phyloP scores from a whole-genome alignment of 768 basidiomycete species.

The Hygrophoropsis aurantiaca region DNA sequence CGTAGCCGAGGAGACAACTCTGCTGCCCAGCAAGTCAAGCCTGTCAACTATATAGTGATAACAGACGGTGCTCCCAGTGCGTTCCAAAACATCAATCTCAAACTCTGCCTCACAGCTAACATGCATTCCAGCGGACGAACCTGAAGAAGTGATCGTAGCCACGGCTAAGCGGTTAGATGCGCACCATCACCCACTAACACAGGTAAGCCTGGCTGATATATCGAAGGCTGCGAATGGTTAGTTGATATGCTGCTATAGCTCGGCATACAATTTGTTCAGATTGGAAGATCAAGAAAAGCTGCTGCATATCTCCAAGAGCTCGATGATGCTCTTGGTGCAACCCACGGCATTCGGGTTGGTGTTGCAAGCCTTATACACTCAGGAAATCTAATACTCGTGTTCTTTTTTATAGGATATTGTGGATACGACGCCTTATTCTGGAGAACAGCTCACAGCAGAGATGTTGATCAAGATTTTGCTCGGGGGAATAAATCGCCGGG shows the following conservation, averaged over 20 bases:
- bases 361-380: not conserved
- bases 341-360: constrained; percentile 45
- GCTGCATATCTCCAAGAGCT: constrained; percentile 48
- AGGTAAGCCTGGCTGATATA: constrained; percentile 36
- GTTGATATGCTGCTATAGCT: constrained; percentile 37
- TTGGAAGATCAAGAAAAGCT: constrained; percentile 48
- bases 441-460: constrained; percentile 42
- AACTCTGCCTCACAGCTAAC: not conserved
- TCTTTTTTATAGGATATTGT: constrained; percentile 55
- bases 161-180: constrained; percentile 52
- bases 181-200: constrained; percentile 48
- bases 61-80: constrained; percentile 65
- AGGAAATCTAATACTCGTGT: not conserved
- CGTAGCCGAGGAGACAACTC: constrained; percentile 19
- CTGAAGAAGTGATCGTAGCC: constrained; percentile 45
- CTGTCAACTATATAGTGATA: constrained; percentile 57
- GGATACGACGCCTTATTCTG: constrained; percentile 60
- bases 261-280: constrained; percentile 73
- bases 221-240: too few species aligned
- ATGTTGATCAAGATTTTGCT: constrained; percentile 61
- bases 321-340: constrained; percentile 52
- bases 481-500: constrained; percentile 62
- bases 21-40: constrained; percentile 42
- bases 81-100: constrained; percentile 13
- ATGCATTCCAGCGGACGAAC: constrained; percentile 46